phyloP scores from a whole-genome alignment of 176 grass and related monocot genomes.

The Carex kokanica region DNA sequence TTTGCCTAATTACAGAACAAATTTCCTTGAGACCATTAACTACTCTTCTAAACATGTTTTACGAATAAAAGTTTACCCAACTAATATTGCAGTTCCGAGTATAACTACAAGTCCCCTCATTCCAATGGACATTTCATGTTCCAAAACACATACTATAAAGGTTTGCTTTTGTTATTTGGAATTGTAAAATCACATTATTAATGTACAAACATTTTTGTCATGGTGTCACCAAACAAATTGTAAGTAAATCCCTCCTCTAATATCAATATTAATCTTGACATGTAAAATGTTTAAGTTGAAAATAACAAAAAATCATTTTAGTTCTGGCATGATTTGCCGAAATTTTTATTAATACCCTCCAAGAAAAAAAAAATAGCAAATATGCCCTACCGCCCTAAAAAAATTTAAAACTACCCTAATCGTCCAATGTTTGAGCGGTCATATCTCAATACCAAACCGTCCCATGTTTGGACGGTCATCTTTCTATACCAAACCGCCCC shows the following conservation, averaged over 20 bases:
- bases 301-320: not conserved
- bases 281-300: not conserved
- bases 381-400: too few species aligned
- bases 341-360: too few species aligned
- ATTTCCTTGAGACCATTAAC: too few species aligned
- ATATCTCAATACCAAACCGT: too few species aligned
- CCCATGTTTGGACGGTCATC: too few species aligned
- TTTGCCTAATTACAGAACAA: too few species aligned
- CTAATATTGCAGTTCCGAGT: not conserved
- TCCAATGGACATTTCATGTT: not conserved
- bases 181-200: not conserved
- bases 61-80: not conserved
- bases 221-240: not conserved
- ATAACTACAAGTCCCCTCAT: not conserved
- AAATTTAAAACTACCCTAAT: too few species aligned
- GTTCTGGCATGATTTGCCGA: too few species aligned
- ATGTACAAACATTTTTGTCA: not conserved
- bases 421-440: too few species aligned
- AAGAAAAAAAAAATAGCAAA: too few species aligned
- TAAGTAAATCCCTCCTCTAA: not conserved
- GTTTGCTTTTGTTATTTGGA: not conserved
- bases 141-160: not conserved
- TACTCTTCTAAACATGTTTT: not conserved
- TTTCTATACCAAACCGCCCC: too few species aligned
- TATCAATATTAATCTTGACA: not conserved